Base-by-base conservation (phyloP, 257 asterid species). In the Fraxinus excelsior region DNA sequence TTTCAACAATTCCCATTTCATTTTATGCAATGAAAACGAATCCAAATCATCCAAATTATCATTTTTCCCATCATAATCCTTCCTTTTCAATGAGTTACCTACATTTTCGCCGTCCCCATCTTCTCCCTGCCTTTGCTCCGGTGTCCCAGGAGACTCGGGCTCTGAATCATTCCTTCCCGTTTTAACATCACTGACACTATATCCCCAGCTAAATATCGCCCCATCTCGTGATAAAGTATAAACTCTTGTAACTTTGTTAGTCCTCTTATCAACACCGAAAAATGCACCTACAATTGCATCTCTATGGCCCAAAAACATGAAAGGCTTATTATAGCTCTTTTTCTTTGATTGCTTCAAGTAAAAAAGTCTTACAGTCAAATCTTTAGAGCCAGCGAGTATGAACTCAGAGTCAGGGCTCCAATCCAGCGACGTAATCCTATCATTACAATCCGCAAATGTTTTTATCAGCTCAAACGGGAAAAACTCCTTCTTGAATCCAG, bases 141-240 rank as follows among this genome's bases (percentile, higher is more conserved):
- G 99, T 12, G 97, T 93, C 60, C 95, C 93, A 0, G 98, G 98
- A 42, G 97, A 88, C 44, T 91, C 97, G 1, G 92, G 98, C 72
- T 91, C 96, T 14, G 94, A 89, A 77, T 31, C 31, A 75, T 81
- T 87, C 60, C 40, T 82, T 53, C 37, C 86, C 68, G 80, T 83
- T 70, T 82, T 67, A 70, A 64, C 82, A 79, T 80, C 89, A 49
- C 46, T 75, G 67, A 21, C 86, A 74, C 76, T 78, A 74, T 42
- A 87, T 0, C 86, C 90, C 96, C 97, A 92, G 83, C 83, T 89
- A 83, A 93, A 89, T 71, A 91, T 81, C 0, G 98, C 93, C 14
- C 98, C 98, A 82, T 96, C 99, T 0, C 98, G 96, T 0, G 99
- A 93, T 68, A 96, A 58, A 3, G 96, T 91, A 72, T 91, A 90